These are phyloP conservation scores for Hanseniaspora singularis DNA, from an alignment of 805 yeast genomes.

Conservation along the genomic window DNA sequence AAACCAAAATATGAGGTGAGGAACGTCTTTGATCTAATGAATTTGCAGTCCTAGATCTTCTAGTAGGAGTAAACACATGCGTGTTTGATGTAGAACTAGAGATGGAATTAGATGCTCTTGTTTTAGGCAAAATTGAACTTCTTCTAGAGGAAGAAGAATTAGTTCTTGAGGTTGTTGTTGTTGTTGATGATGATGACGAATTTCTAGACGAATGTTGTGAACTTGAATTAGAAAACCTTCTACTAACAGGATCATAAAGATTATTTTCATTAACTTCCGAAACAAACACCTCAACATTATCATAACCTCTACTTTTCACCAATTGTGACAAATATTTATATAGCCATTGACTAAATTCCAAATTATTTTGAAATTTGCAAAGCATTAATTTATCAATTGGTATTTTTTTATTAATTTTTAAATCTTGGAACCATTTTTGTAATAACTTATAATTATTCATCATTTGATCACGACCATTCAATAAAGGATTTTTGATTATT, in stretches of 20 bases:
- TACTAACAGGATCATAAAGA: conserved; percentile 54
- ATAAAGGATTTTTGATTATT: conserved; percentile 25
- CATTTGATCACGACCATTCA: conserved; percentile 53
- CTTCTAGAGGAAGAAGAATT: conserved; percentile 3
- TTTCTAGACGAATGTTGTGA: too few relatives aligned
- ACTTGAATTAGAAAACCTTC: conserved; percentile 37
- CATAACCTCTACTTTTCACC: conserved; percentile 1
- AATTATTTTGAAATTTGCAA: conserved; percentile 85
- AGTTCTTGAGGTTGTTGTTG: conserved; percentile 11
- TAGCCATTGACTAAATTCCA: conserved; percentile 90
- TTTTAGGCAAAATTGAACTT: conserved; percentile 6
- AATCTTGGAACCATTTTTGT: conserved; percentile 66
- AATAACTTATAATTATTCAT: conserved; percentile 72
- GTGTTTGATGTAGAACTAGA: too few relatives aligned
- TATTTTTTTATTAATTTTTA: conserved; percentile 57
- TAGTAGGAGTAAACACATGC: background rate
- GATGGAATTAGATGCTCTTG: too few relatives aligned
- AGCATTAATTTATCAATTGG: conserved; percentile 74
- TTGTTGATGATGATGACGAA: background rate
- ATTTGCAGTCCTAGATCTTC: too few relatives aligned
- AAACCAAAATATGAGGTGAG: too few relatives aligned
- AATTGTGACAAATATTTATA: conserved; percentile 40
- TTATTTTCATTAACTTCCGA: conserved; percentile 39
- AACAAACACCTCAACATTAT: background rate
- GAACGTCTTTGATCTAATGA: too few relatives aligned